phyloP scores from a whole-genome alignment of 2,329 filamentous ascomycete genomes.

The Clathrospora elynae region DNA sequence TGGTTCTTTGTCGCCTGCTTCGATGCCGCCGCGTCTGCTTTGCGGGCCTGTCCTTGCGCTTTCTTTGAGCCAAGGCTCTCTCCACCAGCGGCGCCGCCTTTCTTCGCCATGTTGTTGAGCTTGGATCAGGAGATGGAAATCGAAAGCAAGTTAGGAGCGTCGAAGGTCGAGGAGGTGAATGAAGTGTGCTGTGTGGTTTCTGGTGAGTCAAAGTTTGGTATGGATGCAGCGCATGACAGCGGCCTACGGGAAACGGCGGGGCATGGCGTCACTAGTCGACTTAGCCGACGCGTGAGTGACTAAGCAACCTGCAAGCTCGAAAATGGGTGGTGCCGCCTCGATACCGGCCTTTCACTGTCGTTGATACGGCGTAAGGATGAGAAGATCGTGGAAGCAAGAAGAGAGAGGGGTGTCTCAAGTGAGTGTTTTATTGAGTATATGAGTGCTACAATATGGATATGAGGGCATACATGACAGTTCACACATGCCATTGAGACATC shows the following conservation, averaged over 20 bases:
- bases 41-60: slow-evolving; percentile 84
- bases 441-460: no score
- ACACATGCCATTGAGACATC: no score
- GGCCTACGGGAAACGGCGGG: slow-evolving; percentile 18
- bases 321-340: no score
- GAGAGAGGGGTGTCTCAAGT: no score
- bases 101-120: slow-evolving; percentile 38
- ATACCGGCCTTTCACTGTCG: slow-evolving; percentile 15
- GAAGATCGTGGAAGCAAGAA: no score
- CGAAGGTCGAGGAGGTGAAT: background rate
- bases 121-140: background rate
- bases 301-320: no score
- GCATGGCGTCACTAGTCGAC: slow-evolving; percentile 20
- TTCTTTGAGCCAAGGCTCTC: slow-evolving; percentile 85
- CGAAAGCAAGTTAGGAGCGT: background rate
- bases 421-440: no score
- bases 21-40: slow-evolving; percentile 81
- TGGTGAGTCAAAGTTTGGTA: slow-evolving; percentile 23
- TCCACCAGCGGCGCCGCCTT: slow-evolving; percentile 69
- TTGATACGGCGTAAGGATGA: no score
- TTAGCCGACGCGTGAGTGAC: slow-evolving; percentile 14
- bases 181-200: slow-evolving; percentile 1
- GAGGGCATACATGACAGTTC: no score
- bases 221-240: slow-evolving; percentile 10
- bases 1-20: slow-evolving; percentile 75